Evolutionary conservation across 1,284 basidiomycete genomes (phyloP).

Genomic region (Ustilago hordei): DNA sequence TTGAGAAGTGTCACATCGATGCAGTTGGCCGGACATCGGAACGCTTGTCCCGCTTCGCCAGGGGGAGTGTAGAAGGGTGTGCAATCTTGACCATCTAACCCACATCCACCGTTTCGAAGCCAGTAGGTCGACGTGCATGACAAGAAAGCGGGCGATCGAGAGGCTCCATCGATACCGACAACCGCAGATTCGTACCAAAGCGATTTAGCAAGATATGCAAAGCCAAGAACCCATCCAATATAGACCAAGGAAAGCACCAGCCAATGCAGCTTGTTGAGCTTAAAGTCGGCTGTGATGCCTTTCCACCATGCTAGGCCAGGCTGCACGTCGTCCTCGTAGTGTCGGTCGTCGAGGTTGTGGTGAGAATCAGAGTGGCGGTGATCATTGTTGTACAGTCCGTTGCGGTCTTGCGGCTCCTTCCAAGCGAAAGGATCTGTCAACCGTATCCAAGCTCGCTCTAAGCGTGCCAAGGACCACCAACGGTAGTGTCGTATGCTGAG

Average conservation of each 20-base stretch:
- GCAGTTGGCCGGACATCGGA: slow-evolving; percentile 85
- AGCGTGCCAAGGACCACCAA: slow-evolving; percentile 62
- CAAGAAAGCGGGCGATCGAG: slow-evolving; percentile 37
- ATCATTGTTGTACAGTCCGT: not conserved
- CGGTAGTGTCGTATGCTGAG: slow-evolving; percentile 55
- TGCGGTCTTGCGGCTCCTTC: slow-evolving; percentile 34
- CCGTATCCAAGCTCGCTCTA: slow-evolving; percentile 52
- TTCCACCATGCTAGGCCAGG: slow-evolving; percentile 33
- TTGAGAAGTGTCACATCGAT: slow-evolving; percentile 78
- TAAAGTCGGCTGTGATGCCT: slow-evolving; percentile 33
- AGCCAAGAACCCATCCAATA: slow-evolving; percentile 62
- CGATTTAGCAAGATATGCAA: slow-evolving; percentile 50
- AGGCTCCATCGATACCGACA: slow-evolving; percentile 14
- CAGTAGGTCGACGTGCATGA: slow-evolving; percentile 67
- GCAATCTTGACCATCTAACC: slow-evolving; percentile 79
- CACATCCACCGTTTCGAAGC: slow-evolving; percentile 73
- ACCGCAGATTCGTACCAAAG: slow-evolving; percentile 60
- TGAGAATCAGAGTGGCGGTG: not conserved
- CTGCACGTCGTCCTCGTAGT: slow-evolving; percentile 9
- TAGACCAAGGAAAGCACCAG: slow-evolving; percentile 43
- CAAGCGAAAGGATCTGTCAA: slow-evolving; percentile 50
- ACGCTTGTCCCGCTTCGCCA: slow-evolving; percentile 73
- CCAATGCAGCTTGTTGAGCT: slow-evolving; percentile 60
- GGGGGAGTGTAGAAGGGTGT: slow-evolving; percentile 76
- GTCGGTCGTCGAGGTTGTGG: slow-evolving; percentile 9